These are phyloP conservation scores for Elsinoe batatas DNA, from an alignment of 2,329 filamentous ascomycete species.

Conservation along the genomic window DNA sequence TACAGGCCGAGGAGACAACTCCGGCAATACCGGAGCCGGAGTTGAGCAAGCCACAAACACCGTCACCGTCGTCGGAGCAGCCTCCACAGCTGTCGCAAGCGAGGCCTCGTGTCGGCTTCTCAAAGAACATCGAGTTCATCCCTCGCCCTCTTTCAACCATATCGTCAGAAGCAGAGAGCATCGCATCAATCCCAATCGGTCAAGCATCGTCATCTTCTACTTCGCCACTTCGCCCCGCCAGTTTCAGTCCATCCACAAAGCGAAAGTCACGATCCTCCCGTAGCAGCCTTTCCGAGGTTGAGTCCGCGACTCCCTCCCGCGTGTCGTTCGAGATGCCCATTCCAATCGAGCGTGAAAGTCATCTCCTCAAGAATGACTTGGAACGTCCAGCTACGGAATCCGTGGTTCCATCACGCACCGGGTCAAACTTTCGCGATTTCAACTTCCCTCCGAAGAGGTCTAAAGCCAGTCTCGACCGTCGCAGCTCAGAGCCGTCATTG, in stretches of 20 bases:
- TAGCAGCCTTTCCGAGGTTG: slow-evolving; percentile 9
- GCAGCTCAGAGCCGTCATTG: slow-evolving; percentile 31
- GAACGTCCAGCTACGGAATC: slow-evolving; percentile 4
- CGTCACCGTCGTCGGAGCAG: slow-evolving; percentile 9
- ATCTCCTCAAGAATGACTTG: not conserved
- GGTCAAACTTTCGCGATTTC: slow-evolving; percentile 1
- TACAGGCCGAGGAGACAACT: not conserved
- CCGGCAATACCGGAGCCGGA: no score
- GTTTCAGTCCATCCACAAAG: slow-evolving; percentile 8
- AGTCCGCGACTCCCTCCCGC: not conserved
- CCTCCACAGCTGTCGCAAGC: slow-evolving; percentile 18
- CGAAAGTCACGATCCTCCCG: slow-evolving; percentile 10
- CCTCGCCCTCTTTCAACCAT: slow-evolving; percentile 73
- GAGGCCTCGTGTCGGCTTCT: slow-evolving; percentile 67
- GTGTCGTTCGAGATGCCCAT: not conserved
- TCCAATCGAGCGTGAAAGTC: not conserved
- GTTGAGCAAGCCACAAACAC: not conserved
- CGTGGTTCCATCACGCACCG: not conserved
- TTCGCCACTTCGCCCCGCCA: slow-evolving; percentile 5
- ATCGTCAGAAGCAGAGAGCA: slow-evolving; percentile 75
- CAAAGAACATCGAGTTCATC: slow-evolving; percentile 74
- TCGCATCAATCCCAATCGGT: slow-evolving; percentile 45
- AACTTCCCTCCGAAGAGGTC: slow-evolving; percentile 5
- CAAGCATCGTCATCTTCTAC: slow-evolving; percentile 5
- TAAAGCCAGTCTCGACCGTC: slow-evolving; percentile 41